Evolutionary conservation across 129 eudicot genomes (phyloP), one percentile per base, ranked within the genome.

Genomic region (Sambucus nigra): DNA sequence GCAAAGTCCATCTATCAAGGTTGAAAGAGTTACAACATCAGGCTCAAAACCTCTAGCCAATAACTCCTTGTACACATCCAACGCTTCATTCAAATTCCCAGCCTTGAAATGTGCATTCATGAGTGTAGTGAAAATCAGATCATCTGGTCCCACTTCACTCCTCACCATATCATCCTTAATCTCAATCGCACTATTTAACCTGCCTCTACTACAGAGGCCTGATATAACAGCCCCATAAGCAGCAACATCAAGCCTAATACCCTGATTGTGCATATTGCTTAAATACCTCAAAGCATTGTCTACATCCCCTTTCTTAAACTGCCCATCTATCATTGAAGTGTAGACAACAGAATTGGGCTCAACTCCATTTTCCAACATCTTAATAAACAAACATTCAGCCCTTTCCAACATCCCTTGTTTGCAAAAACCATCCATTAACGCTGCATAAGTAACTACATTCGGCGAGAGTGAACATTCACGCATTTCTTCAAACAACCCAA

Each of bases 1-100:
- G 55, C 55, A 45, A 23, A 60, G 53, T 32, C 65, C 65, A 44
- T 60, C 65, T 17, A 60, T 26, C 55, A 60, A 47, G 19, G 55
- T 29, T 60, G 53, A 23, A 17, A 60, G 27, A 28, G 45, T 60
- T n/a, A 60, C 28, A 18, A 47, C 65, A 31, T 60, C 55, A 17
- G 65, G 46, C 27, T 60, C 42, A 45, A 60, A 28, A 16, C 65
- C 65, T 47, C 44, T 21, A n/a, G 44, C 29, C 28, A 46, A 19
- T 47, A 47, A 60, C 14, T 60, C 65, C 18, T 46, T 28, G 65
- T 60, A 60, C 45, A 42, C 65, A 21, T 49, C 28, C 48, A 60
- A n/a, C 27, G 65, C 55, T 7, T 54, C 65, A 27, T 60, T 47
- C 55, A 60, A 46, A 60, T 45, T 60, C 29, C 55, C 65, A 19